Base-by-base conservation (phyloP, 306 rosid species). In the Glycyrrhiza uralensis region DNA sequence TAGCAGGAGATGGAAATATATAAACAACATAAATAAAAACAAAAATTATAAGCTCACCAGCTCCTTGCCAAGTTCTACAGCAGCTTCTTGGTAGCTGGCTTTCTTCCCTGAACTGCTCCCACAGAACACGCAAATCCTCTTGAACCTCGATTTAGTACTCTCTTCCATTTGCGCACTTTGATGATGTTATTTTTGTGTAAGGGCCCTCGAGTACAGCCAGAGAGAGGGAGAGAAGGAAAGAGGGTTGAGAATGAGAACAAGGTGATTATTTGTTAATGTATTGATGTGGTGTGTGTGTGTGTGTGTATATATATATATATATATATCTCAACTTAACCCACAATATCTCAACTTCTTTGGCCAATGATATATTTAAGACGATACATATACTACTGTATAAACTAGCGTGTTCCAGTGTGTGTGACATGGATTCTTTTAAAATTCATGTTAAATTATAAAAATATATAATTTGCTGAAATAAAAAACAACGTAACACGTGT, bases 101-200 rank as follows among this genome's bases (percentile, higher is more conserved):
- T 94, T 94, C 86, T 89, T 94, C 10, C 99, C 99, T 1, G 99
- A 87, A 75, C 96, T 91, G 88, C 99, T 94, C 14, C 99, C 99
- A 84, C 99, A 94, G 71, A 87, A 94, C 5, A 94, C 98, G 76
- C 98, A 91, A 78, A 94, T 91, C 75, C 97, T 85, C 81, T 84
- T 82, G 84, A 94, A 94, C 87, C 81, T 94, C 5, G 99, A 91
- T 75, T 86, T 82, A 18, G 79, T n/a, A n/a, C n/a, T 81, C 52
- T 85, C 96, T 85, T 89, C 98, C 97, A 91, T 32, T n/a, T n/a
- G n/a, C n/a, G n/a, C n/a, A n/a, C n/a, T n/a, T n/a, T n/a, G n/a
- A n/a, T n/a, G n/a, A n/a, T n/a, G n/a, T n/a, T n/a, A n/a, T n/a
- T n/a, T n/a, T n/a, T n/a, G n/a, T n/a, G n/a, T n/a, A n/a, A n/a